phyloP scores from a whole-genome alignment of 768 basidiomycete genomes.

The Coprinopsis cinerea region DNA sequence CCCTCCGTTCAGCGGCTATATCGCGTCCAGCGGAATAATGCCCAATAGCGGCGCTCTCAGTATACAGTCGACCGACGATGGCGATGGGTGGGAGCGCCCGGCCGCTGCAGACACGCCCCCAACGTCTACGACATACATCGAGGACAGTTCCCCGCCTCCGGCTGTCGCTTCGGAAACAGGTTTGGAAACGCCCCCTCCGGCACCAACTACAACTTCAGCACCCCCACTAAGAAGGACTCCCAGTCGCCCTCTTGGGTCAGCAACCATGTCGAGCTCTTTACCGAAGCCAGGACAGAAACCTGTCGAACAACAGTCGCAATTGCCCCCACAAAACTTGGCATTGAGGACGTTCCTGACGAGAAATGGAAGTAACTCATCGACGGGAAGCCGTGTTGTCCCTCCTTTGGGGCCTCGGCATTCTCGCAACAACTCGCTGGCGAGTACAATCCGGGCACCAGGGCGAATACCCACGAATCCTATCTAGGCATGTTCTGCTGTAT shows the following conservation, averaged over 20 bases:
- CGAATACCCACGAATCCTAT: conserved; percentile 9
- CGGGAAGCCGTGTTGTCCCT: not conserved
- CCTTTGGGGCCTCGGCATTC: not conserved
- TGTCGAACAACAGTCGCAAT: not conserved
- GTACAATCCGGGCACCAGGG: not conserved
- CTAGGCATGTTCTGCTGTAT: too few species aligned
- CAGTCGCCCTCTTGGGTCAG: not conserved
- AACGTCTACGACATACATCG: too few species aligned
- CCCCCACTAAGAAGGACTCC: conserved; percentile 2
- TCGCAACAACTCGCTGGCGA: not conserved
- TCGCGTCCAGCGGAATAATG: not conserved
- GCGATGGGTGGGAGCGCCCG: not conserved
- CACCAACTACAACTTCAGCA: too few species aligned
- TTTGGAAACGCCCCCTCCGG: too few species aligned
- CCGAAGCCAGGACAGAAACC: not conserved
- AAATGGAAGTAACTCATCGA: not conserved
- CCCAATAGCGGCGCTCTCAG: not conserved
- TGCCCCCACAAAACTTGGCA: not conserved
- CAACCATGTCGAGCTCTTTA: conserved; percentile 1
- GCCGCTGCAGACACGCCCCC: not conserved
- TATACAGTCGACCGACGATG: not conserved
- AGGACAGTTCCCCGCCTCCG: too few species aligned
- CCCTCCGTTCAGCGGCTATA: not conserved
- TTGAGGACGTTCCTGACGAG: not conserved
- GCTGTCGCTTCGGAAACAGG: not conserved